These are phyloP conservation scores for Mycosarcoma maydis DNA, from an alignment of 1,284 basidiomycete species.

Conservation along the genomic window DNA sequence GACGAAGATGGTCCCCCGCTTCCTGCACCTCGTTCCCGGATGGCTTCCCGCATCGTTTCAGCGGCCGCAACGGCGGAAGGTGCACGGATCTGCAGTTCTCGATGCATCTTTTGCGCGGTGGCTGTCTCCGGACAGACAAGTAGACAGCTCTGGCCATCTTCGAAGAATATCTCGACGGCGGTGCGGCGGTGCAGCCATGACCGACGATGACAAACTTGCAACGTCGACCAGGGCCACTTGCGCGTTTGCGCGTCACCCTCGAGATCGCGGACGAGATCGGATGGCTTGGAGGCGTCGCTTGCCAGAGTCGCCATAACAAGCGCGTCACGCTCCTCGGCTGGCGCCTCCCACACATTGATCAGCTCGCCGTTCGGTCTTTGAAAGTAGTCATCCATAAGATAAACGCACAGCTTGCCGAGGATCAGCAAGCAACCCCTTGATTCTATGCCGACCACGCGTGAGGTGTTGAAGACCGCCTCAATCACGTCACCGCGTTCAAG, in stretches of 20 bases:
- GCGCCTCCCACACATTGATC: constrained; percentile 86
- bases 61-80: constrained; percentile 52
- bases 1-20: constrained; percentile 3
- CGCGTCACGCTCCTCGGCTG: constrained; percentile 73
- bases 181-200: constrained; percentile 62
- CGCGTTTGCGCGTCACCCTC: constrained; percentile 47
- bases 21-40: constrained; percentile 32
- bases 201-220: constrained; percentile 40
- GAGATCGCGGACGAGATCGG: constrained; percentile 67
- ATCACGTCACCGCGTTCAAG: constrained; percentile 89
- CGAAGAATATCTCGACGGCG: constrained; percentile 65
- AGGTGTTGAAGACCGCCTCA: constrained; percentile 75
- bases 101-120: constrained; percentile 46
- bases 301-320: constrained; percentile 76
- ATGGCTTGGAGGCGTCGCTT: constrained; percentile 64
- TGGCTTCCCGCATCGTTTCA: constrained; percentile 39
- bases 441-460: constrained; percentile 59
- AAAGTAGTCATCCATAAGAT: constrained; percentile 91
- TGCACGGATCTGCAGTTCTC: constrained; percentile 44
- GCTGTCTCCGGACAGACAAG: constrained; percentile 58
- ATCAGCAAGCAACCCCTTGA: constrained; percentile 84
- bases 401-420: constrained; percentile 82
- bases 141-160: constrained; percentile 65
- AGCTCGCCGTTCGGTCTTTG: constrained; percentile 87
- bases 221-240: constrained; percentile 55